Base-by-base conservation (phyloP, 2,329 filamentous ascomycete species). In the Esteya vermicola region DNA sequence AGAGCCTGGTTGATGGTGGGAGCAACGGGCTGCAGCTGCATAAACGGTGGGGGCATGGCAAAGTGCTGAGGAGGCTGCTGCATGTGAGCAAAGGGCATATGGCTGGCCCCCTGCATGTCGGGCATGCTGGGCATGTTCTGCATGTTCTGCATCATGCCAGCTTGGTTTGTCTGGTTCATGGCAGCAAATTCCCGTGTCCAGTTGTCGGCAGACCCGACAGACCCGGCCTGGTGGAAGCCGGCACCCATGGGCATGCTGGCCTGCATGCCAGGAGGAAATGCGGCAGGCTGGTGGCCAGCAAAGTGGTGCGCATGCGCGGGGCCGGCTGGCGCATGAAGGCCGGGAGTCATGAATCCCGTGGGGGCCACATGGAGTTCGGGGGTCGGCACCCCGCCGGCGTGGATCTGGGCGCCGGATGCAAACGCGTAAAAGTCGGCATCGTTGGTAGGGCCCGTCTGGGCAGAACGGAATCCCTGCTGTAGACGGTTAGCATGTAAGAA, bases 361-460 rank as follows among this genome's bases (percentile, higher is more conserved):
- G 26, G 26, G 4, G 26, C 26, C 26, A 28, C n/a, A n/a, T n/a
- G n/a, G n/a, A n/a, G n/a, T n/a, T n/a, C n/a, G n/a, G n/a, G n/a
- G n/a, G n/a, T n/a, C n/a, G 2, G 36, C 33, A 6, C 26, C 25
- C 4, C 8, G 25, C 25, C 25, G 25, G 25, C 25, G 25, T 8
- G 25, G 8, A 26, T 26, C 25, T 26, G 14, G 9, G 22, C 9
- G 8, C 34, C 39, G 7, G 37, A 37, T 14, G 35, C 28, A 30
- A 51, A 51, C 10, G 41, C 42, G 4, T 39, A 44, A 27, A 45
- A 41, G 3, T 47, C 48, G 27, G 42, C 43, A 19, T 47, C 45
- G 20, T 33, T 38, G 22, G 33, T 38, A 8, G 35, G 33, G 4
- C 36, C 38, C 21, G 31, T 21, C 13, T 35, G 36, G 3, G 33